Evolutionary conservation across 805 yeast genomes (phyloP), one percentile per base, ranked within the genome.

Genomic region (Kluyveromyces lactis): DNA sequence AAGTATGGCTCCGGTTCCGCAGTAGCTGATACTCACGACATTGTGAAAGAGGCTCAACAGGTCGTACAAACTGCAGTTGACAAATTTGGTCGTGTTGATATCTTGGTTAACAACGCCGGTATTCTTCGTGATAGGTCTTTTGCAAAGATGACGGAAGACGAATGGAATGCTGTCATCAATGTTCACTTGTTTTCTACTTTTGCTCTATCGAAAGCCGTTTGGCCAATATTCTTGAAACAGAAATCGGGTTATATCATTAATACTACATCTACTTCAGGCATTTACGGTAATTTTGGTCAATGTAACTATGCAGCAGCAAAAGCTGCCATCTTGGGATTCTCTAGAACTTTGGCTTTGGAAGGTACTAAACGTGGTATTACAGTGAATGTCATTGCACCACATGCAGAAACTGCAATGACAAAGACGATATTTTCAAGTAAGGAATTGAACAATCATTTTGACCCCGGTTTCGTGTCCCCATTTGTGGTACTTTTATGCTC

Each of bases 381-480:
- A 53, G 89, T 79, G 42, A 85, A 89, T 58, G 75, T 78, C 27
- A 79, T 87, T 60, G 97, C 98, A 19, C 98, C 98, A 39, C 96
- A 90, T 60, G 97, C 97, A 21, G 97, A 90, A 56, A 90, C 98
- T 32, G 89, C 94, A 42, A 90, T 90, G 98, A 90, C 98, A 21
- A 75, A 77, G 55, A 83, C 95, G 4, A 79, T 90, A 35, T 84
- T 90, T 66, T 74, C 77, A 35, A 81, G 79, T 35, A 78, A 77
- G 45, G 95, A 90, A 63, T 74, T 81, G 51, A 33, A 44, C 11
- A 85, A 86, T 64, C 77, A 80, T 51, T 86, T 81, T 64, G 86
- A 85, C 52, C 89, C 97, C 4, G 75, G 79, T 38, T 86, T 78
- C 61, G 96, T 90, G 35, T 92, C 97, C 1, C 98, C 98, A 42